These are phyloP conservation scores for Hippophae gyantsensis DNA, from an alignment of 306 rosid species.

Conservation along the genomic window DNA sequence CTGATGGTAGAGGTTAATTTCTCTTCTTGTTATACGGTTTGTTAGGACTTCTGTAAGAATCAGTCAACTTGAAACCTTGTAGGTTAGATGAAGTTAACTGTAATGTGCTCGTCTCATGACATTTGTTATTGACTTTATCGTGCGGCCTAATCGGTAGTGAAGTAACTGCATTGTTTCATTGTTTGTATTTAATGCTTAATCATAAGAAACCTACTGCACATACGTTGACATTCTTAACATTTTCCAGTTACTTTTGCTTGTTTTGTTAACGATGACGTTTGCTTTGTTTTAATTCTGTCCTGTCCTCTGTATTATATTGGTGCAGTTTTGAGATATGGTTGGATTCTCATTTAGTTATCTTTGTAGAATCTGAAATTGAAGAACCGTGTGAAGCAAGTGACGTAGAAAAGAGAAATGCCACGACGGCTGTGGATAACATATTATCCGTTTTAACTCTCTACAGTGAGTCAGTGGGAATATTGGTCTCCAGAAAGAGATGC, in stretches of 20 bases:
- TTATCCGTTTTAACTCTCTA: constrained; percentile 69
- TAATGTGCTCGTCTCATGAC: too few species aligned
- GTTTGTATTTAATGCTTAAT: too few species aligned
- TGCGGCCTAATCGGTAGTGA: too few species aligned
- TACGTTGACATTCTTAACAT: too few species aligned
- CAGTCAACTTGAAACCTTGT: too few species aligned
- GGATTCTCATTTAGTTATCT: constrained; percentile 20
- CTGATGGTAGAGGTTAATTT: constrained; percentile 50
- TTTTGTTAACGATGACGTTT: neutral
- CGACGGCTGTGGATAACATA: constrained; percentile 44
- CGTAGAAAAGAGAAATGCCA: constrained; percentile 53
- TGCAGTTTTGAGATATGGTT: constrained; percentile 4
- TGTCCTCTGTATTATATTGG: neutral
- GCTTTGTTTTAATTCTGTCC: constrained; percentile 9
- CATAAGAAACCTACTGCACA: too few species aligned
- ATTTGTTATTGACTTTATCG: too few species aligned
- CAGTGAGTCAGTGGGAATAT: constrained; percentile 61
- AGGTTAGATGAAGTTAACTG: too few species aligned
- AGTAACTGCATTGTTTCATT: too few species aligned
- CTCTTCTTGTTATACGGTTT: neutral
- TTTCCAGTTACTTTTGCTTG: too few species aligned
- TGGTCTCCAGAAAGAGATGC: constrained; percentile 71
- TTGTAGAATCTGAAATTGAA: constrained; percentile 46
- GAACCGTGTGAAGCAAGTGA: constrained; percentile 74
- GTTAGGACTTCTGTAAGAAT: neutral